Percentiles rank a stretch among this genome's conserved stretches.
Conservation (phyloP, 2,329 filamentous ascomycete genomes). For the Shiraia sp. region DNA sequence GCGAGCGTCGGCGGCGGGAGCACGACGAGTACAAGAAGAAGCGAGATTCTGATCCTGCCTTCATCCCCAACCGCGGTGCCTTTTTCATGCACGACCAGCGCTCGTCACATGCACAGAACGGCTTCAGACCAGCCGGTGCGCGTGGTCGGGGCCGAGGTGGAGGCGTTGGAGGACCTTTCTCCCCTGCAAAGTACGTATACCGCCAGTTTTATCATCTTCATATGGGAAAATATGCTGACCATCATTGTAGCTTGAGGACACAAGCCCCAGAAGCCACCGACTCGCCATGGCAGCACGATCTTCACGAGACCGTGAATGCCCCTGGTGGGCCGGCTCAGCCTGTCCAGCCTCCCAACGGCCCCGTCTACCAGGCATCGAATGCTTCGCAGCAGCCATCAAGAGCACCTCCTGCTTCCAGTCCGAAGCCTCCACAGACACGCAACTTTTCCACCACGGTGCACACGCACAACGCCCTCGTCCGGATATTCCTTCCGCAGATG, state of each 20-base stretch:
- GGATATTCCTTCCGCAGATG: slow-evolving; percentile 79
- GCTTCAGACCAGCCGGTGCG: slow-evolving; percentile 68
- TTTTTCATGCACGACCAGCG: slow-evolving; percentile 98
- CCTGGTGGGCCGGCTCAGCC: slow-evolving; percentile 36
- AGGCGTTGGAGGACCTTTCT: slow-evolving; percentile 57
- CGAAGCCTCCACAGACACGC: slow-evolving; percentile 42
- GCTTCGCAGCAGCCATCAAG: slow-evolving; percentile 25
- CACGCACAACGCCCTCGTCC: slow-evolving; percentile 82
- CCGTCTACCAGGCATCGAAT: slow-evolving; percentile 21
- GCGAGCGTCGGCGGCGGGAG: slow-evolving; percentile 77
- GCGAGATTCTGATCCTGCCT: slow-evolving; percentile 85
- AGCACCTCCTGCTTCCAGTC: slow-evolving; percentile 22
- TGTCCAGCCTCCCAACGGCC: slow-evolving; percentile 16
- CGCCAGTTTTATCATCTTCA: background rate
- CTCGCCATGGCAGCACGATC: slow-evolving; percentile 88
- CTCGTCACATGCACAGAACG: slow-evolving; percentile 74
- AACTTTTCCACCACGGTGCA: slow-evolving; percentile 79
- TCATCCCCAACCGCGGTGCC: slow-evolving; percentile 89
- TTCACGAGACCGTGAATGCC: slow-evolving; percentile 71
- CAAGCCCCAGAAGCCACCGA: slow-evolving; percentile 61
- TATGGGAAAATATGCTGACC: slow-evolving; percentile 27
- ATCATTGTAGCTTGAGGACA: slow-evolving; percentile 42
- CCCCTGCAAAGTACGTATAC: slow-evolving; percentile 64
- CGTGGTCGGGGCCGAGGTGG: slow-evolving; percentile 60
- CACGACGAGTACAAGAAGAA: slow-evolving; percentile 90